Base-by-base conservation (phyloP, 1,284 basidiomycete genomes). In the Coriolopsis trogii region DNA sequence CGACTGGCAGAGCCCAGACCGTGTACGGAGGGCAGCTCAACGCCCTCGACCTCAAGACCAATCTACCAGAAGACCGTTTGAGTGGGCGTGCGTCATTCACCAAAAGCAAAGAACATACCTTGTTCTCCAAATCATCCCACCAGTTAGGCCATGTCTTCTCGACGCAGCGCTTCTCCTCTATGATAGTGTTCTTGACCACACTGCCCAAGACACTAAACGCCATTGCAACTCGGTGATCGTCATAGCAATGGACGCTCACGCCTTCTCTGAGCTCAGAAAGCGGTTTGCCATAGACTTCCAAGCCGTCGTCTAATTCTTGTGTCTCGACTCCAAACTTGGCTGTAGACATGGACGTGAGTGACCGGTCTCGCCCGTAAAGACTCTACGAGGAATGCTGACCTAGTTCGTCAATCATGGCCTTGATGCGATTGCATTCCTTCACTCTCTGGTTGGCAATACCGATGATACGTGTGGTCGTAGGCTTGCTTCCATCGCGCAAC, bases 141-240 rank as follows among this genome's bases (percentile, higher is more conserved):
- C 95, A 99, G 68, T 95, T 95, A 2, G 97, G 96, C 96, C 96
- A 99, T 0, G 97, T 99, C 81, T 99, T 99, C 73, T 98, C 96
- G 20, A 99, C 96, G 65, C 96, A 98, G 47, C 96, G 81, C 74
- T 97, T 98, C 75, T 99, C 96, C 67, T 98, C 94, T 31, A 99
- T 77, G 54, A 94, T 75, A 1, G 92, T 93, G 24, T 84, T 85
- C 29, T 80, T 74, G 24, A 95, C 76, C 2, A 92, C 80, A 7
- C 87, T 81, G 3, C 88, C 87, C 16, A 99, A 77, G 18, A 98
- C 93, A 52, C 89, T 89, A 76, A 98, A 98, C 0, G 96, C 94
- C 96, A 99, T 99, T 6, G 95, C 96, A 12, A 99, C 95, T 46
- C 96, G 91, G 69, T 99, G 96, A 61, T 99, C 97, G 69, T 99